Conservation (phyloP, 2,329 filamentous ascomycete genomes). For the Fusarium sp. region DNA sequence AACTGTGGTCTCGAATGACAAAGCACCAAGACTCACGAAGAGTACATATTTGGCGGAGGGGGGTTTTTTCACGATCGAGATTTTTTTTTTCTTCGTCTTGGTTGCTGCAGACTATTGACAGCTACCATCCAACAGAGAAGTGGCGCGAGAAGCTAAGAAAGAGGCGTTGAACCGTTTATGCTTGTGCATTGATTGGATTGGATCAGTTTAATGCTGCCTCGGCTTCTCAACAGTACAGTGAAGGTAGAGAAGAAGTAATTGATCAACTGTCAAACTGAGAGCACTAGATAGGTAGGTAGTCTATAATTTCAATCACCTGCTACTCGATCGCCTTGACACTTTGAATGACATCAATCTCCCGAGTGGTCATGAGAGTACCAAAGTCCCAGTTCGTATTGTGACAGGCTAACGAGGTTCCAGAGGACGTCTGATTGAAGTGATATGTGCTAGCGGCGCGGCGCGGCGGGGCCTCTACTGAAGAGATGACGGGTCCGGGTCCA, state of each 20-base stretch:
- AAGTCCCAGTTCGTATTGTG: slow-evolving; percentile 21
- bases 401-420: slow-evolving; percentile 10
- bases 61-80: background rate
- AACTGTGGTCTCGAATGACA: background rate
- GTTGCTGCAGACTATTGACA: background rate
- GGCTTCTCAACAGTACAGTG: background rate
- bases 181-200: background rate
- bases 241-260: too few relatives aligned
- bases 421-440: background rate
- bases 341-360: slow-evolving; percentile 35
- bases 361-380: background rate
- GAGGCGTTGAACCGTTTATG: slow-evolving; percentile 21
- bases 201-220: background rate
- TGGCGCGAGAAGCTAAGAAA: slow-evolving; percentile 13
- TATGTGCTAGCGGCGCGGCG: slow-evolving; percentile 8
- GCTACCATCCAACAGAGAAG: slow-evolving; percentile 12
- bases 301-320: background rate
- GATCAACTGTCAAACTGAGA: background rate
- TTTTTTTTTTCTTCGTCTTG: background rate
- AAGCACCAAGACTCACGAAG: background rate
- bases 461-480: background rate
- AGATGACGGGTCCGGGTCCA: background rate
- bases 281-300: background rate
- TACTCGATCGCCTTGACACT: background rate
- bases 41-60: background rate